phyloP scores from a whole-genome alignment of 768 basidiomycete species.

The Macrocybe gigantea region DNA sequence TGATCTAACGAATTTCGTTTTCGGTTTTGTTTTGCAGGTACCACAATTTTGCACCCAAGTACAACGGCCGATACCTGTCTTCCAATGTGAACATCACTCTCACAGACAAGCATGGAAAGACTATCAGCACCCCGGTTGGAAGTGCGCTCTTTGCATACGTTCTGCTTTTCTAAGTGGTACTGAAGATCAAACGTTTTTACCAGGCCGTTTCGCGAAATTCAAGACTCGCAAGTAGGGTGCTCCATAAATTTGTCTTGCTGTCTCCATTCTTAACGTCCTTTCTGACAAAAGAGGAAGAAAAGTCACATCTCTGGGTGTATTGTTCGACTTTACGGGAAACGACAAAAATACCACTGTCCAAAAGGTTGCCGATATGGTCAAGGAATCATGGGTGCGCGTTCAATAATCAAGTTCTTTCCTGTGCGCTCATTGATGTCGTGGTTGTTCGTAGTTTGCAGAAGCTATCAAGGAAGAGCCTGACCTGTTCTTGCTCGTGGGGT shows the following conservation, averaged over 20 bases:
- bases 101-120: constrained; percentile 31
- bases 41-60: constrained; percentile 54
- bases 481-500: constrained; percentile 73
- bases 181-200: not conserved
- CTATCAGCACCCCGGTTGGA: constrained; percentile 31
- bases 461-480: constrained; percentile 80
- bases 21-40: constrained; percentile 30
- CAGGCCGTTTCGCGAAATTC: constrained; percentile 66
- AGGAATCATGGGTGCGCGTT: constrained; percentile 65
- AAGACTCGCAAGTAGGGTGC: constrained; percentile 57
- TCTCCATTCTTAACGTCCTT: not conserved
- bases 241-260: not conserved
- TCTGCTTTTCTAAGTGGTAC: not conserved
- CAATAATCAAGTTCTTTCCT: not conserved
- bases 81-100: constrained; percentile 86
- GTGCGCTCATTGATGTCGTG: not conserved
- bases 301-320: constrained; percentile 76
- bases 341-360: constrained; percentile 72
- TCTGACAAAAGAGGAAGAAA: constrained; percentile 43
- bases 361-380: constrained; percentile 65
- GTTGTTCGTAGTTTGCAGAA: constrained; percentile 52
- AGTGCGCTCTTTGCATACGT: constrained; percentile 14
- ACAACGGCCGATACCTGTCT: constrained; percentile 71
- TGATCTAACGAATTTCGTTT: not conserved
- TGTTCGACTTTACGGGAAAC: constrained; percentile 74